Conservation (phyloP, 805 yeast genomes). For the Wickerhamiella parazyma region DNA sequence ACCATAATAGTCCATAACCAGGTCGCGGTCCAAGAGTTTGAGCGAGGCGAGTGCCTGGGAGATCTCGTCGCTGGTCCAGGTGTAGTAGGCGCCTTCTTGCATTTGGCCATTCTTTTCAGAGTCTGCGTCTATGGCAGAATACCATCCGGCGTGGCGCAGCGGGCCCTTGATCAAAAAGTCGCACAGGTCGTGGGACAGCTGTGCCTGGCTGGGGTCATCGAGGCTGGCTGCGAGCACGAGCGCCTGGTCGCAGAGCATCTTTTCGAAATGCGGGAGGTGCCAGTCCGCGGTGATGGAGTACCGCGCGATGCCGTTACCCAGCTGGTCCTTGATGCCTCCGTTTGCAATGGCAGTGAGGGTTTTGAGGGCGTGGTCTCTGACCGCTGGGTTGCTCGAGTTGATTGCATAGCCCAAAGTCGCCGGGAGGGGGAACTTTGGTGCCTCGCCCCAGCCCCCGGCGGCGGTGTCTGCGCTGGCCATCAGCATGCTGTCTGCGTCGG, state of each 20-base stretch:
- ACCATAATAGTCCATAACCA: slow-evolving; percentile 26
- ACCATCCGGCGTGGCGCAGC: slow-evolving; percentile 22
- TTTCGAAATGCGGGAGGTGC: slow-evolving; percentile 30
- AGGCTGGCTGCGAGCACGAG: slow-evolving; percentile 24
- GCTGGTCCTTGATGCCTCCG: slow-evolving; percentile 29
- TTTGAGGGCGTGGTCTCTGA: slow-evolving; percentile 17
- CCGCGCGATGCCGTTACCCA: slow-evolving; percentile 27
- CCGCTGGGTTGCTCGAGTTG: slow-evolving; percentile 10
- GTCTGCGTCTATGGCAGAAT: slow-evolving; percentile 27
- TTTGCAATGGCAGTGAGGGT: slow-evolving; percentile 23
- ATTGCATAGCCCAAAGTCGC: slow-evolving; percentile 21
- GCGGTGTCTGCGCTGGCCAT: slow-evolving; percentile 17
- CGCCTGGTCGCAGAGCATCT: slow-evolving; percentile 29
- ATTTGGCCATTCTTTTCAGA: slow-evolving; percentile 17
- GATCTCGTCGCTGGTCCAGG: slow-evolving; percentile 27
- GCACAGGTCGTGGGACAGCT: slow-evolving; percentile 15
- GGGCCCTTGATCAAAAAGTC: slow-evolving; percentile 14
- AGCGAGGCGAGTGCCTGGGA: slow-evolving; percentile 19
- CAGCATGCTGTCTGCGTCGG: slow-evolving; percentile 15
- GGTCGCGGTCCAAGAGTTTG: slow-evolving; percentile 23
- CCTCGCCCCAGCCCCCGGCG: slow-evolving; percentile 26
- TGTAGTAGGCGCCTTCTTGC: slow-evolving; percentile 26
- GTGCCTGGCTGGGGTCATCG: slow-evolving; percentile 11
- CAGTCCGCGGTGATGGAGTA: slow-evolving; percentile 30
- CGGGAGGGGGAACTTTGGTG: slow-evolving; percentile 28